Conservation (phyloP, 2,329 filamentous ascomycete genomes). For the Fusarium dimerum region DNA sequence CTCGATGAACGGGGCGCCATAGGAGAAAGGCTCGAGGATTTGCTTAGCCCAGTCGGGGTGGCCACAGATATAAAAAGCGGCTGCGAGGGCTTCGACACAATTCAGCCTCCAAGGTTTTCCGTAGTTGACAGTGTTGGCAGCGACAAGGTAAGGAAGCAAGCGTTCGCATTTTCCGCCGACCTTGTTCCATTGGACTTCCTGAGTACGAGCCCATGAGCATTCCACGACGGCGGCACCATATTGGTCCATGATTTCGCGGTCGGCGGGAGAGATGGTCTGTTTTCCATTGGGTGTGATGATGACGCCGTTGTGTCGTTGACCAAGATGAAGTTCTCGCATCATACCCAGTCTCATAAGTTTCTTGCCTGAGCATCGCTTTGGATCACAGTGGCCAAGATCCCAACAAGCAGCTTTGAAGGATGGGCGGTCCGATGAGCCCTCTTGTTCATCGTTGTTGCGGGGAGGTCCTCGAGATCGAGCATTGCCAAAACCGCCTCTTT, state of each 20-base stretch:
- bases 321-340: conserved; percentile 90
- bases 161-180: conserved; percentile 94
- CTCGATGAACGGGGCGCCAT: conserved; percentile 83
- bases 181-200: conserved; percentile 86
- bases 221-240: conserved; percentile 95
- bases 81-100: conserved; percentile 91
- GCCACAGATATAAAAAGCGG: conserved; percentile 90
- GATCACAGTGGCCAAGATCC: conserved; percentile 97
- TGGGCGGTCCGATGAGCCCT: conserved; percentile 41
- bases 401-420: conserved; percentile 93
- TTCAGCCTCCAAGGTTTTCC: conserved; percentile 94
- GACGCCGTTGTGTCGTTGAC: conserved; percentile 88
- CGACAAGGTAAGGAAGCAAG: conserved; percentile 89
- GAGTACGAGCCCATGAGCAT: conserved; percentile 91
- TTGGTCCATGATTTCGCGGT: conserved; percentile 78
- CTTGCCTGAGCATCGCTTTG: conserved; percentile 95
- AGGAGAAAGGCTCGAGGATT: conserved; percentile 81
- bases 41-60: conserved; percentile 88
- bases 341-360: conserved; percentile 87
- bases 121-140: conserved; percentile 96
- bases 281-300: conserved; percentile 96
- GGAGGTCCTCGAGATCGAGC: conserved; percentile 53
- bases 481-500: conserved; percentile 62
- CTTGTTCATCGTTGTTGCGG: conserved; percentile 43
- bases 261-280: conserved; percentile 78